Conservation (phyloP, 305 asterid species). For the Plantago coronopus region DNA sequence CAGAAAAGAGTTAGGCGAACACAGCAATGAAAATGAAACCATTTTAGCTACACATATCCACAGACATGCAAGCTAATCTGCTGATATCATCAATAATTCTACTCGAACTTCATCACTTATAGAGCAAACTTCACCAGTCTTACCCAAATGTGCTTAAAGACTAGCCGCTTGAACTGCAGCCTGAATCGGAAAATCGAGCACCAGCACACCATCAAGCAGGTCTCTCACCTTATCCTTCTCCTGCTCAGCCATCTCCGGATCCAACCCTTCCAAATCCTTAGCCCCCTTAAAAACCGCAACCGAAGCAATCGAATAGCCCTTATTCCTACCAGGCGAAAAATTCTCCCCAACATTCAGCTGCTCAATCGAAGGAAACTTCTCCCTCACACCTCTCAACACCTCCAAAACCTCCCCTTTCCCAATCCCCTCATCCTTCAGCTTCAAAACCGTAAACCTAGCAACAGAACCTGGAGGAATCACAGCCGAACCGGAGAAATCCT, state of each 20-base stretch:
- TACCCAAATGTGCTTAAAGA: slow-evolving; percentile 25
- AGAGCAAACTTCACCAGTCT: not conserved
- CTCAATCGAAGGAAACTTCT: slow-evolving; percentile 44
- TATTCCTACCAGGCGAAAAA: slow-evolving; percentile 71
- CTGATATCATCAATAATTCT: too few species aligned
- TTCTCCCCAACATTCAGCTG: slow-evolving; percentile 74
- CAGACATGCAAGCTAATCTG: not conserved
- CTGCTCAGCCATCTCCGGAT: slow-evolving; percentile 39
- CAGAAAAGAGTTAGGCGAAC: too few species aligned
- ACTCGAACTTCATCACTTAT: not conserved
- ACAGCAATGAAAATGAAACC: not conserved
- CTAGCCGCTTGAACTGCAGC: slow-evolving; percentile 33
- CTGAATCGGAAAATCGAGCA: slow-evolving; percentile 45
- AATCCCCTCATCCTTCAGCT: slow-evolving; percentile 56
- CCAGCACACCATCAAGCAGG: slow-evolving; percentile 56
- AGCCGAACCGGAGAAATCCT: slow-evolving; percentile 34
- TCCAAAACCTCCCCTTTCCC: slow-evolving; percentile 48
- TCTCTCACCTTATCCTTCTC: slow-evolving; percentile 66
- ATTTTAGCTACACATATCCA: not conserved
- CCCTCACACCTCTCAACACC: slow-evolving; percentile 47
- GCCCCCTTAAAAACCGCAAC: slow-evolving; percentile 57
- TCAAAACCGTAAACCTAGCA: slow-evolving; percentile 54
- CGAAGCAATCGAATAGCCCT: slow-evolving; percentile 74
- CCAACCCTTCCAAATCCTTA: slow-evolving; percentile 56
- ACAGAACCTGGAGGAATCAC: slow-evolving; percentile 52